Evolutionary conservation across 2,329 filamentous ascomycete species (phyloP), one percentile per base, ranked within the genome.

Genomic region (Ophiobolus disseminans): DNA sequence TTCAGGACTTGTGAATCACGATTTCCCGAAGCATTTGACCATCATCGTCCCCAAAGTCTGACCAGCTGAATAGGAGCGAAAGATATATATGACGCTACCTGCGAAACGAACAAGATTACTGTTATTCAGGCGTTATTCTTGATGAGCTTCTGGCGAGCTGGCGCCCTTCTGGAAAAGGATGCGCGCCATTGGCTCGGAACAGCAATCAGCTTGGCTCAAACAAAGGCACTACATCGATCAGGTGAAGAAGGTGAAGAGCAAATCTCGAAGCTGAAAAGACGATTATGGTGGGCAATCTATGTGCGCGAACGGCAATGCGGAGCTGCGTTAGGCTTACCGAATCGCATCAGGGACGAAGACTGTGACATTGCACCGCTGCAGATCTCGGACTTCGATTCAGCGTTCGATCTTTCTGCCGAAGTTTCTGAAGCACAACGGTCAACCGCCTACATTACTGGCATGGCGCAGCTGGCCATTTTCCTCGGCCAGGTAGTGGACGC

Each of bases 211-310:
- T 65, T 82, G 8, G 80, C 81, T 0, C 78, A 83, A 57, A 80
- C 79, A 0, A 73, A 75, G 40, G 78, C 76, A 1, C 60, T 80
- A 3, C 77, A 80, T 55, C 68, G 77, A 4, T 63, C 62, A 11
- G 52, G 57, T 9, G 60, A 48, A 5, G 60, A 55, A 19, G 44
- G 45, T 2, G 64, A 70, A 14, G 48, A 58, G 3, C 62, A 60
- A n/a, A 51, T 69, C 3, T 66, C 68, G n/a, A 67, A 68, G 48
- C 53, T 81, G 25, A 75, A 78, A 57, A 75, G 77, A 46, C 62
- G 80, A 4, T 76, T 82, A 5, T 83, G 80, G 79, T 82, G 80
- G 80, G 78, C 79, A 5, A 74, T 82, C 6, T 82, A 82, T 44
- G 72, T 80, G 37, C 69, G 79, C 8, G 79, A 81, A 42, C 74